Base-by-base conservation (phyloP, 305 asterid genomes). In the Plantago rigida region DNA sequence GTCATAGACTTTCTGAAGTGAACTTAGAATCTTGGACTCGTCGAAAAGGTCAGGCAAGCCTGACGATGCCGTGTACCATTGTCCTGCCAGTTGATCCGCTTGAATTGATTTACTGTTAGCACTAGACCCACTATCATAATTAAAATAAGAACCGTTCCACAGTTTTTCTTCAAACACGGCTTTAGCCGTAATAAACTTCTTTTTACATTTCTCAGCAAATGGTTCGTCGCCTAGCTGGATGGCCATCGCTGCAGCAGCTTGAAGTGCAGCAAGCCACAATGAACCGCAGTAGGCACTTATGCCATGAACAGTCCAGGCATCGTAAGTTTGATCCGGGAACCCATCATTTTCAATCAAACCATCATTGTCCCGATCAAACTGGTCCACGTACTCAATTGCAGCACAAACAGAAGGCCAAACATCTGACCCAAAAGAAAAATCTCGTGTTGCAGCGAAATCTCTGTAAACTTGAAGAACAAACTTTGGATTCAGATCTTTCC, bases 341-440 rank as follows among this genome's bases (percentile, higher is more conserved):
- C 99, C 97, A 9, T 93, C 99, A 11, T 93, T 93, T 56, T 93
- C 99, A 6, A 93, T 89, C 26, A 93, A 77, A 45, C 97, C 80
- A 31, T 93, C 97, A 1, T 71, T 61, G 45, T 93, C 99, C 47
- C 86, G 75, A 54, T 87, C 97, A 26, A 93, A 93, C 61, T 89
- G 97, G 11, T 93, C 97, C 99, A 89, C 89, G 81, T 93, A 93
- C 60, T 87, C 97, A 2, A 93, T 85, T 14, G 99, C 97, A 8
- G 99, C 94, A 41, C 96, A 75, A n/a, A 93, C 97, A 6, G 99
- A 45, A 1, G 99, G 99, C 97, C 97, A 93, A 13, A 93, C 97
- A 8, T 89, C 94, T 0, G 87, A 75, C 2, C 89, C 99, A 9
- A 93, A 93, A 5, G 97, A 82, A 13, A 78, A 77, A 68, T 93